Evolutionary conservation across 108 stramenopile genomes (phyloP).

Genomic region (Pseudonitzschia multistriata): DNA sequence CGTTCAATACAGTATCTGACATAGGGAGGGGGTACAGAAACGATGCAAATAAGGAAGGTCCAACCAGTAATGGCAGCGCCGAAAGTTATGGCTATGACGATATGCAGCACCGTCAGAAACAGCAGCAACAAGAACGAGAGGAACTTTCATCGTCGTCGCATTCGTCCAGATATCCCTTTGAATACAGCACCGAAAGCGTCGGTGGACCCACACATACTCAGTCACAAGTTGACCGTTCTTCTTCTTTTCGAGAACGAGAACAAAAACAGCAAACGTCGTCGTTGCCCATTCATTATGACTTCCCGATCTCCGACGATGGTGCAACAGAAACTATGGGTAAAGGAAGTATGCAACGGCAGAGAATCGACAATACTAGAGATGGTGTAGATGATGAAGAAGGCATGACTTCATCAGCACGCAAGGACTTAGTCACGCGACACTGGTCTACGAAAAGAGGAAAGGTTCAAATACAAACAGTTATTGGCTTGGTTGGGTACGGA

Average conservation of each 20-base stretch:
- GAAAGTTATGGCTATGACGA: background rate
- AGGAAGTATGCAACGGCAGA: background rate
- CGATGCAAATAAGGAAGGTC: background rate
- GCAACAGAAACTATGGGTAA: background rate
- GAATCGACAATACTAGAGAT: background rate
- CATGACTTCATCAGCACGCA: constrained; percentile 53
- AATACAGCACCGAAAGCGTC: background rate
- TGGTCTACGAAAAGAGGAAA: constrained; percentile 60
- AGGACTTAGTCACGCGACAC: constrained; percentile 67
- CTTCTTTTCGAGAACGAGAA: background rate
- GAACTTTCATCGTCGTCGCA: background rate
- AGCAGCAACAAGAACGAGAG: constrained; percentile 5
- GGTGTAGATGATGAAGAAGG: constrained; percentile 29
- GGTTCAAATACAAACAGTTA: constrained; percentile 43
- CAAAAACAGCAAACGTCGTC: background rate
- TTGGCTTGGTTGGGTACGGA: constrained; percentile 48
- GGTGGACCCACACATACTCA: background rate
- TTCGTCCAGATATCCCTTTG: background rate
- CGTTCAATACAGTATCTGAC: background rate
- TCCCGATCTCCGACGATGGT: constrained; percentile 13
- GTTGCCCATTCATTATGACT: constrained; percentile 46
- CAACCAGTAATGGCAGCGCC: background rate
- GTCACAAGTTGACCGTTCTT: background rate
- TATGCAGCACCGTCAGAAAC: background rate
- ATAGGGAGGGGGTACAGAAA: background rate